phyloP scores from a whole-genome alignment of 257 asterid genomes.

The Jasminum sambac region DNA sequence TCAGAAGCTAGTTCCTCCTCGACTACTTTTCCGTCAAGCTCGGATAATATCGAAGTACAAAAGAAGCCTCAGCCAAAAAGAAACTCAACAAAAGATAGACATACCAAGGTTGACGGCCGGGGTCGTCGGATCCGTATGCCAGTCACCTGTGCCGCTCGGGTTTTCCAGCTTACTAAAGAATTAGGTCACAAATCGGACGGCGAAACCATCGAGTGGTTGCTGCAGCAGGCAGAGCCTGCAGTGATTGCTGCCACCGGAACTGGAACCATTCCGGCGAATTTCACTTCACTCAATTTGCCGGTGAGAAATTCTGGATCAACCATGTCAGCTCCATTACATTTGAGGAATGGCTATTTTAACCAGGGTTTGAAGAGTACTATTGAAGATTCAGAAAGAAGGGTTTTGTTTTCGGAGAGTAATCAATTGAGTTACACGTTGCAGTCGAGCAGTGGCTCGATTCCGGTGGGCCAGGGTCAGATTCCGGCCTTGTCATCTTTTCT shows the following conservation, averaged over 20 bases:
- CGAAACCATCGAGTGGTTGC: constrained; percentile 65
- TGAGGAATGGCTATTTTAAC: constrained; percentile 28
- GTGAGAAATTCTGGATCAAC: constrained; percentile 62
- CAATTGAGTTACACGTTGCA: constrained; percentile 22
- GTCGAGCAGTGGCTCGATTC: constrained; percentile 24
- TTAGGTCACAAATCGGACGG: constrained; percentile 56
- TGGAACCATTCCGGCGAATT: constrained; percentile 87
- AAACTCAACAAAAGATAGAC: constrained; percentile 59
- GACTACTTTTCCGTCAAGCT: constrained; percentile 11
- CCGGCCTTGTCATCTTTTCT: constrained; percentile 31
- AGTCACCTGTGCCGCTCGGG: constrained; percentile 79
- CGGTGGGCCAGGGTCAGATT: constrained; percentile 37
- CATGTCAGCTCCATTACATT: constrained; percentile 51
- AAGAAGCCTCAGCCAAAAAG: constrained; percentile 54
- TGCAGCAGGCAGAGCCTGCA: constrained; percentile 87
- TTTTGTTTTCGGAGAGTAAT: constrained; percentile 27
- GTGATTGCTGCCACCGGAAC: constrained; percentile 90
- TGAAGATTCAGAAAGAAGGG: constrained; percentile 23
- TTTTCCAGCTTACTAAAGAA: constrained; percentile 73
- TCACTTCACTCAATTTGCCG: constrained; percentile 63
- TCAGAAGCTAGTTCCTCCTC: constrained; percentile 21
- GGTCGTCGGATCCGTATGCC: constrained; percentile 86
- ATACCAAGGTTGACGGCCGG: constrained; percentile 60
- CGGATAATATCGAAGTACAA: neutral
- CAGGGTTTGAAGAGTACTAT: constrained; percentile 25